Base-by-base conservation (phyloP, 495 filamentous ascomycete species). In the Tricharina praecox region DNA sequence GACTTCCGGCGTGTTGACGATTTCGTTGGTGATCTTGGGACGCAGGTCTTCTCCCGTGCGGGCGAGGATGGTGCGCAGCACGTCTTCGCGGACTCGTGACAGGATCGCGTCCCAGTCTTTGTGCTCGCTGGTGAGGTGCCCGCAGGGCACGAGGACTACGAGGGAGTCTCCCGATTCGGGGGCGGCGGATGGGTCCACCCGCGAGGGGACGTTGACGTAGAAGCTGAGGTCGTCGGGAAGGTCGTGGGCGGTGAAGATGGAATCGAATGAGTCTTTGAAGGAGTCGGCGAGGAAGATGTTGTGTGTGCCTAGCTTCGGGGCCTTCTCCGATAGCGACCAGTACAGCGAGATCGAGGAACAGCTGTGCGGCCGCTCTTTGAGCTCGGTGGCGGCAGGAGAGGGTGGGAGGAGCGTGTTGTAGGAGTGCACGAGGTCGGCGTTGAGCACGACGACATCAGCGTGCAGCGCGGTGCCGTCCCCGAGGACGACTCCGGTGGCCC, bases 261-360 rank as follows among this genome's bases (percentile, higher is more conserved):
- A 66, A 62, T 82, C 77, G 56, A 84, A 84, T 16, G 69, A 74
- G 50, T 76, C 74, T 30, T 67, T 66, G 62, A 82, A 84, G 49
- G 75, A 66, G 46, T 79, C 72, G 4, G 78, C 77, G 16, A 84
- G 68, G 64, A 84, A 84, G 54, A 82, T 78, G 52, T 84, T 84
- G 58, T 84, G 79, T 7, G 75, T 70, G n/a, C 64, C 62, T 1
- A 84, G 64, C 50, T 75, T 67, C 0, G 75, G 72, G 2, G 81
- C 58, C 24, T 65, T 60, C 20, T 66, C 58, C 47, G 70, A 60
- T 20, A 84, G 67, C 16, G 70, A 68, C 79, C 79, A 84, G 64
- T 81, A 84, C 62, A 82, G 82, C 3, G 76, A 81, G 34, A 84
- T 79, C 32, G 73, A 77, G 55, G 73, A 77, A 63, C 79, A 84